Evolutionary conservation across 192 early-diverging fungal genomes (phyloP).

Genomic region (Podila clonocystis): DNA sequence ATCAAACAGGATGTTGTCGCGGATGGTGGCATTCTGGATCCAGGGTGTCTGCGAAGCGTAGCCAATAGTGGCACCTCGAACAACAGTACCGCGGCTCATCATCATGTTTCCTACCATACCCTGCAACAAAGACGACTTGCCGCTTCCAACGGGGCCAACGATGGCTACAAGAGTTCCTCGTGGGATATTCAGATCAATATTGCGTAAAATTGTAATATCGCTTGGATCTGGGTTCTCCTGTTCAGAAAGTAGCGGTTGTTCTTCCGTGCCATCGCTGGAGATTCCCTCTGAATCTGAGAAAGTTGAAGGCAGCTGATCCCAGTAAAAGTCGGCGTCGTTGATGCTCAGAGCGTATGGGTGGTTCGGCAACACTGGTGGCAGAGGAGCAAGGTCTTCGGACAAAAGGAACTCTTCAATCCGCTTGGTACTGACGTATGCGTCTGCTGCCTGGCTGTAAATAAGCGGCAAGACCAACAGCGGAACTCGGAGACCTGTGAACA

Average conservation of each 20-base stretch:
- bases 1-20: constrained; percentile 78
- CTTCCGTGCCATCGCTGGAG: constrained; percentile 5
- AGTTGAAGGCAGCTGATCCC: constrained; percentile 60
- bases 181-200: constrained; percentile 36
- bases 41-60: constrained; percentile 88
- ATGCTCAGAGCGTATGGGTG: constrained; percentile 63
- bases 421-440: constrained; percentile 50
- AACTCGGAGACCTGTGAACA: constrained; percentile 60
- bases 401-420: constrained; percentile 61
- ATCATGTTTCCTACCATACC: constrained; percentile 88
- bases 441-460: constrained; percentile 39
- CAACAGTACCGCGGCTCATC: constrained; percentile 63
- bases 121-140: constrained; percentile 87
- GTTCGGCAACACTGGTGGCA: constrained; percentile 50
- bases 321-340: constrained; percentile 68
- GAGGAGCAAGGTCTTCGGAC: constrained; percentile 62
- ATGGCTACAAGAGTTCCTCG: constrained; percentile 73
- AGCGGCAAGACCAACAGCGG: constrained; percentile 56
- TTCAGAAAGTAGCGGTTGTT: constrained; percentile 9
- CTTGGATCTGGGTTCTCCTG: not conserved
- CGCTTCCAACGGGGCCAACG: constrained; percentile 84
- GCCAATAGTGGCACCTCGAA: constrained; percentile 72
- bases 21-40: constrained; percentile 85
- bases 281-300: constrained; percentile 10
- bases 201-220: constrained; percentile 56